Base-by-base conservation (phyloP, 352 stramenopile species). In the Pythium aristosporum region DNA sequence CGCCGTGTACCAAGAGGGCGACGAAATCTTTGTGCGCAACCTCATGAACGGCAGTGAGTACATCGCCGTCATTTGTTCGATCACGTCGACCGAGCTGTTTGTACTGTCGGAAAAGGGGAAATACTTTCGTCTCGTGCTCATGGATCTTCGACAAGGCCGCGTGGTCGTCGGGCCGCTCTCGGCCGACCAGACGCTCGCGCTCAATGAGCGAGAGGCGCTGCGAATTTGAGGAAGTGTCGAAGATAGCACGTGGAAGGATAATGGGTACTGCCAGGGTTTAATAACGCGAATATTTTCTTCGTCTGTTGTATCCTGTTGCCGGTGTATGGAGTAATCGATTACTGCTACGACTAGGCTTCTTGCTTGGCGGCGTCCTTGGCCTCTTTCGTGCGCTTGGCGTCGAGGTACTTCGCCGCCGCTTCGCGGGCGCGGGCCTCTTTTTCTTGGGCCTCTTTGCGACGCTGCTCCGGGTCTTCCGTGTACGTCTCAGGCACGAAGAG, bases 71-170 rank as follows among this genome's bases (percentile, higher is more conserved):
- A 77, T 94, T 47, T 86, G 73, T 50, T 81, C 76, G 18, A 75
- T 92, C 44, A 85, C 85, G 47, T 71, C 82, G 41, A 85, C 78
- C 10, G 85, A 94, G 65, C 64, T 92, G 11, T 85, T 89, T 54
- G 78, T 94, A 42, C 75, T 94, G 11, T 90, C 82, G 53, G 85
- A 94, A 61, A 90, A 88, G 56, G 85, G 85, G 61, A 88, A 88
- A 69, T 89, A 88, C 74, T 75, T 74, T 50, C 77, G 80, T n/a
- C 69, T 94, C 52, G 72, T 92, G 57, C 67, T 91, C 59, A 87
- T 85, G 68, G 85, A 94, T 57, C 72, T 94, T 18, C 85, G 85
- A 60, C 80, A 84, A 42, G 82, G 81, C 56, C 69, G 65, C 20
- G 72, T 94, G 23, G 66, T 77, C 57, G 73, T 94, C 57, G 87